phyloP scores from a whole-genome alignment of 148 eudicot genomes.

The Spergularia bocconei region DNA sequence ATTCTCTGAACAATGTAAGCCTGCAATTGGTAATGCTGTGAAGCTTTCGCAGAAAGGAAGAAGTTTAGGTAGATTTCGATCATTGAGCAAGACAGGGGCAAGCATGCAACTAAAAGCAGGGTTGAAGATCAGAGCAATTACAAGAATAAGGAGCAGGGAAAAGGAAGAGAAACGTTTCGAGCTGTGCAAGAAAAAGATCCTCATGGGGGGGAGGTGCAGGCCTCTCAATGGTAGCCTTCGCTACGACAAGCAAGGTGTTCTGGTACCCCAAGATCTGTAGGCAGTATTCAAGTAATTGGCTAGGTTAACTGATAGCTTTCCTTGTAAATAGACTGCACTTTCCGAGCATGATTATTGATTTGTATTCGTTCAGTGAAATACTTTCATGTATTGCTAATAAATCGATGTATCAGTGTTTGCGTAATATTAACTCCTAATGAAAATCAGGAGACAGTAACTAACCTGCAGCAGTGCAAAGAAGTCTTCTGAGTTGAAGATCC shows the following conservation, averaged over 20 bases:
- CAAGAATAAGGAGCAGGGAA: conserved; percentile 24
- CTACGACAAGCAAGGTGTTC: conserved; percentile 52
- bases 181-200: conserved; percentile 68
- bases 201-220: conserved; percentile 68
- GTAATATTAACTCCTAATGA: too few species aligned
- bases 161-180: conserved; percentile 31
- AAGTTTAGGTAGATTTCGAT: neutral
- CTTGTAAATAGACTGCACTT: neutral
- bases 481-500: too few species aligned
- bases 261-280: conserved; percentile 45
- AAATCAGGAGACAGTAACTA: too few species aligned
- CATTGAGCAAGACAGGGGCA: neutral
- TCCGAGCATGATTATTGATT: neutral
- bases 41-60: conserved; percentile 3
- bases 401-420: too few species aligned
- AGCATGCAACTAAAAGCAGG: conserved; percentile 15
- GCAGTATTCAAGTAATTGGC: neutral
- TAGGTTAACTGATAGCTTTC: neutral
- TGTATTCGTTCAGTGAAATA: too few species aligned
- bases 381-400: too few species aligned
- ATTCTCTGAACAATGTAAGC: neutral
- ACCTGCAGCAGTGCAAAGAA: too few species aligned
- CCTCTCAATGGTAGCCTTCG: conserved; percentile 48
- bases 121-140: conserved; percentile 18
- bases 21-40: neutral